Evolutionary conservation across 2,329 filamentous ascomycete genomes (phyloP).

Genomic region (Cladophialophora chaetospira): DNA sequence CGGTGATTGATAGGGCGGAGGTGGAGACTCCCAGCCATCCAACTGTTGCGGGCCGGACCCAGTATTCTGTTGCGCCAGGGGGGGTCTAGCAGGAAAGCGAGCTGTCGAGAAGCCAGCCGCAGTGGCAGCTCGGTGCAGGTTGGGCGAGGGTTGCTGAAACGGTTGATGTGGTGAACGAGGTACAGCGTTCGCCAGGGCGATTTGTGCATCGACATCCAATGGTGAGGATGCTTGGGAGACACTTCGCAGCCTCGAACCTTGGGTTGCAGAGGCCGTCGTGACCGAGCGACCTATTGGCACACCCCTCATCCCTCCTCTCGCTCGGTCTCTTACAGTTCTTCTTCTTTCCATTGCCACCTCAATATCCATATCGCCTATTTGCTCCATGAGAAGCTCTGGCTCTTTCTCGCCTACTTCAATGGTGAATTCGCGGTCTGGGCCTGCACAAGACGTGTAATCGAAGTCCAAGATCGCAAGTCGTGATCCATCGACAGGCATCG

Average conservation of each 20-base stretch:
- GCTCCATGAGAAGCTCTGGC: constrained; percentile 71
- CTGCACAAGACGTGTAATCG: constrained; percentile 62
- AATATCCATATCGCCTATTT: constrained; percentile 71
- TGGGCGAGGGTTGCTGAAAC: constrained; percentile 11
- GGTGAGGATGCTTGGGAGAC: constrained; percentile 32
- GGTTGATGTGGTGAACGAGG: constrained; percentile 1
- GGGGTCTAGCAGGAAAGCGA: constrained; percentile 58
- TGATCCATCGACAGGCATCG: constrained; percentile 76
- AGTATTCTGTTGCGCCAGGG: constrained; percentile 27
- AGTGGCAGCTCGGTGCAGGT: constrained; percentile 36
- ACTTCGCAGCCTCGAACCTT: constrained; percentile 18
- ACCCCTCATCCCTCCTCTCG: constrained; percentile 19
- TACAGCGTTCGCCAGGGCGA: constrained; percentile 14
- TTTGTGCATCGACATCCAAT: constrained; percentile 42
- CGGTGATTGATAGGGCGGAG: constrained; percentile 29
- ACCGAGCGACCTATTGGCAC: constrained; percentile 44
- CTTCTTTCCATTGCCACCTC: constrained; percentile 78
- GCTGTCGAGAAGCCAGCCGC: constrained; percentile 71
- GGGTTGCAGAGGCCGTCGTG: constrained; percentile 35
- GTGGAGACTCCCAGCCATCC: constrained; percentile 31
- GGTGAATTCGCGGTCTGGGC: constrained; percentile 59
- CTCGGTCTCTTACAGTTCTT: constrained; percentile 53
- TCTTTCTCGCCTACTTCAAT: constrained; percentile 74
- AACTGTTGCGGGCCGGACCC: constrained; percentile 6
- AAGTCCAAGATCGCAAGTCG: constrained; percentile 75